Evolutionary conservation across 257 asterid species (phyloP), one percentile per base, ranked within the genome.

Genomic region (Jasminum sambac): DNA sequence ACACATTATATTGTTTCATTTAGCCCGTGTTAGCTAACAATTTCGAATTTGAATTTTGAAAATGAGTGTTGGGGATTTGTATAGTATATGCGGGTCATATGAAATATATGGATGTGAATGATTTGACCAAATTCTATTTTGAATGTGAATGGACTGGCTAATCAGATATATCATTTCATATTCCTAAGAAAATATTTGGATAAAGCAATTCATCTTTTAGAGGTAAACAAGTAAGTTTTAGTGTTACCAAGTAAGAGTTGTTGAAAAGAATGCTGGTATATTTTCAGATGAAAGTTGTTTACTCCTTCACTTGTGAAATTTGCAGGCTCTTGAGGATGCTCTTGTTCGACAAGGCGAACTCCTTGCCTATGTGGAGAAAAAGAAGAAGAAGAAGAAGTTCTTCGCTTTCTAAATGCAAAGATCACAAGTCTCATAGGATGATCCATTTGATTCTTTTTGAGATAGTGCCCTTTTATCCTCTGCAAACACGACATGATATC

Each of bases 351-450:
- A 91, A 79, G 92, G 83, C 48, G 93, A 91, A 85, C 86, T 91
- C 25, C 63, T 89, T 8, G 85, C 90, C 12, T 84, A 82, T 73
- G 76, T 94, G 30, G 97, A 94, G 83, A 90, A 87, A 79, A 91
- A 89, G 82, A 91, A 91, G 84, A 93, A 89, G 81, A 94, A 89
- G 78, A 91, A 88, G 92, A 89, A 86, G 88, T 86, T 94, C 72
- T 88, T 94, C 7, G 91, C 87, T 23, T 91, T 91, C 79, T 94
- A 71, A 77, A 19, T 8, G 66, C 74, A 62, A 52, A 75, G 58
- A 71, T 48, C 66, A 21, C 25, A 46, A 26, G 11, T 10, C 48
- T 23, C 40, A 72, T 66, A 65, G 36, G 63, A 46, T 55, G 23
- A 24, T 34, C 8, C 57, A 41, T 52, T 14, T 5, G 55, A 37